phyloP scores from a whole-genome alignment of 2,329 filamentous ascomycete species.

The Simplicillium aogashimaense region DNA sequence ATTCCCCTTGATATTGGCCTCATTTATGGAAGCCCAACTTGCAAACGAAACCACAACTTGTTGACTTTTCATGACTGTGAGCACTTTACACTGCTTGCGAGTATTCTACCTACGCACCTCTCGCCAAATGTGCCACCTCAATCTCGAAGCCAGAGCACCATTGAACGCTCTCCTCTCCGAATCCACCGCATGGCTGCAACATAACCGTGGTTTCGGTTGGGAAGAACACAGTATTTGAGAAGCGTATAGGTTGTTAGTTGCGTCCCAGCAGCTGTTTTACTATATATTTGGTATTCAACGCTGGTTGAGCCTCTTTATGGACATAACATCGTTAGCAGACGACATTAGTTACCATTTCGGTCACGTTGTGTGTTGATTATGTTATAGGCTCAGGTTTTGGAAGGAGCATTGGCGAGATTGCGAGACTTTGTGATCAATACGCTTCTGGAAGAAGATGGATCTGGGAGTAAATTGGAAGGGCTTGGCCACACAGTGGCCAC shows the following conservation, averaged over 20 bases:
- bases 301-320: conserved; percentile 41
- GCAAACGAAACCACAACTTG: too few species aligned
- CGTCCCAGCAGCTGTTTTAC: conserved; percentile 44
- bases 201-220: conserved; percentile 46
- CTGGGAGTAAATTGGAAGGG: conserved; percentile 1
- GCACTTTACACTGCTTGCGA: neutral
- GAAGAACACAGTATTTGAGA: conserved; percentile 27
- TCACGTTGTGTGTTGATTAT: conserved; percentile 1
- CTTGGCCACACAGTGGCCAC: conserved; percentile 4
- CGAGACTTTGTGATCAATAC: conserved; percentile 3
- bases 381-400: conserved; percentile 2
- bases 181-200: conserved; percentile 31
- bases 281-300: conserved; percentile 42
- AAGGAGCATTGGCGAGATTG: conserved; percentile 2
- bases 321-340: conserved; percentile 34
- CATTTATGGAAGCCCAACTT: too few species aligned
- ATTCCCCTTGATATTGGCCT: too few species aligned
- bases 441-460: conserved; percentile 1
- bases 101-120: conserved; percentile 24
- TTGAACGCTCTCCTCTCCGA: conserved; percentile 29
- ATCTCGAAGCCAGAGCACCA: conserved; percentile 24
- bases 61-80: too few species aligned
- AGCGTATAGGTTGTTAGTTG: conserved; percentile 36
- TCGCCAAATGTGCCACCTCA: conserved; percentile 23
- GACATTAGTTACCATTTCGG: conserved; percentile 24